Conservation (phyloP, 2,329 filamentous ascomycete genomes). For the Ophiostoma montium region DNA sequence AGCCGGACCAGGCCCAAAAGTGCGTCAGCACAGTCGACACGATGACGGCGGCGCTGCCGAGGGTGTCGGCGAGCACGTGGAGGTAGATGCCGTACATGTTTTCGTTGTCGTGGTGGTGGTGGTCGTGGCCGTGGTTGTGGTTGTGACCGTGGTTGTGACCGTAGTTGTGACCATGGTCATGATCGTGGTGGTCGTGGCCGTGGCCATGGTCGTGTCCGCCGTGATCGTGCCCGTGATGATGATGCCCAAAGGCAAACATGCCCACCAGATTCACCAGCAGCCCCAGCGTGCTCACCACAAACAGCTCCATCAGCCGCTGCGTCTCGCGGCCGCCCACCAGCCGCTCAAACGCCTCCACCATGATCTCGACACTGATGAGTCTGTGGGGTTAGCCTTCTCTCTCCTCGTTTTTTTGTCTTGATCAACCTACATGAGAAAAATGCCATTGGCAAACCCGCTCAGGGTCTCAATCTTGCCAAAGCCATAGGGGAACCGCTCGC, state of each 20-base stretch:
- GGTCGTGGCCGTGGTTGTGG: slow-evolving; percentile 20
- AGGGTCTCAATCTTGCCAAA: slow-evolving; percentile 95
- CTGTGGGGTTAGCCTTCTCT: slow-evolving; percentile 28
- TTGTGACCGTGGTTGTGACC: slow-evolving; percentile 22
- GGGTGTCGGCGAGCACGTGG: slow-evolving; percentile 85
- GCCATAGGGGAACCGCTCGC: slow-evolving; percentile 78
- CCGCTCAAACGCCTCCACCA: slow-evolving; percentile 84
- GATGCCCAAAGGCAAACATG: slow-evolving; percentile 67
- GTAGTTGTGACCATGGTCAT: slow-evolving; percentile 18
- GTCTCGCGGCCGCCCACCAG: slow-evolving; percentile 74
- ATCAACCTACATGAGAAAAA: slow-evolving; percentile 66
- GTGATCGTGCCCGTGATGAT: slow-evolving; percentile 44
- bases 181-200: slow-evolving; percentile 21
- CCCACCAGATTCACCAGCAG: slow-evolving; percentile 85
- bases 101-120: slow-evolving; percentile 60
- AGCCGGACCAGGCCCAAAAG: slow-evolving; percentile 79
- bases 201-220: slow-evolving; percentile 13
- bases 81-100: slow-evolving; percentile 98
- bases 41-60: slow-evolving; percentile 89
- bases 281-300: slow-evolving; percentile 77
- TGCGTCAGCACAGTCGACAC: slow-evolving; percentile 80
- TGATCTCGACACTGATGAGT: slow-evolving; percentile 89
- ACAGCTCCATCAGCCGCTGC: slow-evolving; percentile 69
- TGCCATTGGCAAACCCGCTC: slow-evolving; percentile 90
- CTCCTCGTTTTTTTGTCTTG: too few species aligned